Base-by-base conservation (phyloP, 1,284 basidiomycete genomes). In the Leucoagaricus sp. region DNA sequence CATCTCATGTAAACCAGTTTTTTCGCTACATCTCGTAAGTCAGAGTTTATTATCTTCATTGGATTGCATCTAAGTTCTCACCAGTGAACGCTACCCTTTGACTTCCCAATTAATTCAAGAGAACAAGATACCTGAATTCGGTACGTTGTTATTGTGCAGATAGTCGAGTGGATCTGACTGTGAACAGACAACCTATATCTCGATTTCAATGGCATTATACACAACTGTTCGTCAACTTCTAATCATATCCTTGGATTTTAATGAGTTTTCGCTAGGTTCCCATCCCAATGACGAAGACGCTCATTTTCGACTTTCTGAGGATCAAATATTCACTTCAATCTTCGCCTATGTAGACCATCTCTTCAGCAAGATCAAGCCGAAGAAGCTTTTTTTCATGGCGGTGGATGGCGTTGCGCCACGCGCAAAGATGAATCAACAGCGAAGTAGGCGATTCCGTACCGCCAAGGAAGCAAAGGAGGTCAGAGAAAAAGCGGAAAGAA, bases 341-440 rank as follows among this genome's bases (percentile, higher is more conserved):
- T 99, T 98, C 68, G 81, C 93, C 49, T 99, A 99, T 75, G 95
- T 99, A 62, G 96, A 99, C 75, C 93, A 95, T 69, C 80, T 99
- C 17, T 99, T 99, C 72, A 84, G 89, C 49, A 98, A 96, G 78
- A 98, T 99, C 65, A 98, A 96, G 72, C 97, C 97, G 1, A 90
- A 93, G 79, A 98, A 98, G 70, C 77, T 96, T 5, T 95, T 96
- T 70, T 98, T 96, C 75, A 96, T 99, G 88, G 97, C 97, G 26
- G 89, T 99, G 48, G 97, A 99, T 71, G 97, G 97, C 59, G 96
- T 98, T 13, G 97, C 97, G 0, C 97, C 97, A 2, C 83, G 97
- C 56, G 97, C 97, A 48, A 99, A 99, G 83, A 98, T 99, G 97
- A 99, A 99, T 72, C 96, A 99, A 72, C 97, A 99, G 71, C 87